These are phyloP conservation scores for Metschnikowia shivogae DNA, from an alignment of 805 yeast genomes.

Conservation along the genomic window DNA sequence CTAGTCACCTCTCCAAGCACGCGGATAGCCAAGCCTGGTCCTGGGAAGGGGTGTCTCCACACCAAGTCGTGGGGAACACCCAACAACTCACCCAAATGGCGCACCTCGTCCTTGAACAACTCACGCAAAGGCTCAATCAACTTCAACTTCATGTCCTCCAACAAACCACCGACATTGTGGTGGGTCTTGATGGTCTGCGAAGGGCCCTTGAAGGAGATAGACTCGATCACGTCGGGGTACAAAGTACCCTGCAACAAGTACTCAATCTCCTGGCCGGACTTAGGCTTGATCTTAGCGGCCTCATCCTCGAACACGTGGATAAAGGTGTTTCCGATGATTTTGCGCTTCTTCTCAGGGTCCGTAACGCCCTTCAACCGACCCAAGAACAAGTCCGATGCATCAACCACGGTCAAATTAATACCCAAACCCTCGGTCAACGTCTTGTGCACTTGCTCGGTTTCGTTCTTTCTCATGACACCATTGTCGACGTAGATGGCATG, in stretches of 20 bases:
- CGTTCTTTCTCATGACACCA: slow-evolving; percentile 95
- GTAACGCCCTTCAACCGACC: slow-evolving; percentile 86
- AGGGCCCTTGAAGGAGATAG: slow-evolving; percentile 98
- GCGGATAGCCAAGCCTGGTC: slow-evolving; percentile 99
- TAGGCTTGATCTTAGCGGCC: slow-evolving; percentile 87
- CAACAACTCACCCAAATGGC: slow-evolving; percentile 89
- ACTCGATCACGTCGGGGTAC: slow-evolving; percentile 98
- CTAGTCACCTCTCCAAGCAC: slow-evolving; percentile 95
- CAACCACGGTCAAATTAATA: slow-evolving; percentile 89
- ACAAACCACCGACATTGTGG: slow-evolving; percentile 97
- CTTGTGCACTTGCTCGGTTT: slow-evolving; percentile 82
- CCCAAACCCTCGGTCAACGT: slow-evolving; percentile 92
- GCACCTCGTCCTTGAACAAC: slow-evolving; percentile 97
- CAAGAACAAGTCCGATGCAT: slow-evolving; percentile 88
- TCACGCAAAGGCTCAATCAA: slow-evolving; percentile 98
- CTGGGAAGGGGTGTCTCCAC: slow-evolving; percentile 99
- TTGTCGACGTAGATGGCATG: slow-evolving; percentile 97
- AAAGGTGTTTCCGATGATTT: slow-evolving; percentile 96
- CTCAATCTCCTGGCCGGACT: slow-evolving; percentile 85
- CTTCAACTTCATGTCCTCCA: slow-evolving; percentile 97
- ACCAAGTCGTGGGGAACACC: slow-evolving; percentile 96
- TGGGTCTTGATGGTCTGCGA: slow-evolving; percentile 99
- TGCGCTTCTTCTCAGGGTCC: slow-evolving; percentile 98
- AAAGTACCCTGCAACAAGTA: slow-evolving; percentile 94
- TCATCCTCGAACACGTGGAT: slow-evolving; percentile 96